Percentiles rank a stretch among this genome's conserved stretches.
Conservation (phyloP, 1,139 yeast species). For the Eremothecium coryli region DNA sequence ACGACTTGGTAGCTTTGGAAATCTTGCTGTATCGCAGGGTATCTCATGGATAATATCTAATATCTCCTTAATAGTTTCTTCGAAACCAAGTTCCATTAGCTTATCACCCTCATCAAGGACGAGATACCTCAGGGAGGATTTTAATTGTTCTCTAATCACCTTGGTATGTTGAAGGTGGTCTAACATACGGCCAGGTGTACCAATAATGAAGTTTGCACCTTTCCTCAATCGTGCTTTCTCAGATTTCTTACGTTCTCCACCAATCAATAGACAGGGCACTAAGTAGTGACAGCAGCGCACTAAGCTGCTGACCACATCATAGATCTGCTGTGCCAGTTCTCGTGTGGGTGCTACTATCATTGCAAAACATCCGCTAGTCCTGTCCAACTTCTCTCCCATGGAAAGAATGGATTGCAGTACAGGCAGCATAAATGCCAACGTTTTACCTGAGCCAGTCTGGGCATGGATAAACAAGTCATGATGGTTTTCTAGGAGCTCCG, state of each 20-base stretch:
- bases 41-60: constrained; percentile 48
- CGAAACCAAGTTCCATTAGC: constrained; percentile 89
- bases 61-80: constrained; percentile 78
- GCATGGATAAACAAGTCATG: constrained; percentile 78
- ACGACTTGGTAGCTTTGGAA: constrained; percentile 54
- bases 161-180: constrained; percentile 88
- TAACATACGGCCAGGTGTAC: constrained; percentile 85
- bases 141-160: constrained; percentile 58
- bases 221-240: constrained; percentile 86
- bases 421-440: constrained; percentile 77
- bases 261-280: constrained; percentile 89
- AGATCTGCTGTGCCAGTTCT: constrained; percentile 89
- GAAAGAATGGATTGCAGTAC: constrained; percentile 38
- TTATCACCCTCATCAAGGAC: constrained; percentile 94
- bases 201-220: constrained; percentile 81
- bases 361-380: constrained; percentile 85
- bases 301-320: constrained; percentile 64
- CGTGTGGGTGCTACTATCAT: constrained; percentile 85
- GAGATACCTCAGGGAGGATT: constrained; percentile 69
- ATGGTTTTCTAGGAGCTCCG: constrained; percentile 40
- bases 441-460: constrained; percentile 94
- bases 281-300: constrained; percentile 67
- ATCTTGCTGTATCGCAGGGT: constrained; percentile 34
- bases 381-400: constrained; percentile 43
- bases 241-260: constrained; percentile 88